Conservation (phyloP, 2,329 filamentous ascomycete species). For the Fusarium liriodendri region DNA sequence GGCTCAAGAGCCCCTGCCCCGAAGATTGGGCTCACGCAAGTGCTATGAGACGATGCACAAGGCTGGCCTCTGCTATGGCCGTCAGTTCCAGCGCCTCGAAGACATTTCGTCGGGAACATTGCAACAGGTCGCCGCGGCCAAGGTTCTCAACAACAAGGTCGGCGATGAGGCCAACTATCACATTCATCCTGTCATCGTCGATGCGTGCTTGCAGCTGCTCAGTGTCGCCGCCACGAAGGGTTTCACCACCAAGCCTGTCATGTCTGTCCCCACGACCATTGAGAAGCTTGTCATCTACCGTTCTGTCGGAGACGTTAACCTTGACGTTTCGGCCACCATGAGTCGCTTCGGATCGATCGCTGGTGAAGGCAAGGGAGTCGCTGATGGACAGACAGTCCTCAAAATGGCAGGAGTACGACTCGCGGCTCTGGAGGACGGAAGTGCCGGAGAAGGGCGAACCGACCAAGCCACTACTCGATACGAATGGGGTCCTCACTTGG, state of each 20-base stretch:
- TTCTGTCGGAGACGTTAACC: background rate
- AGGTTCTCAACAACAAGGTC: constrained; percentile 12
- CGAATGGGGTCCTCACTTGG: constrained; percentile 47
- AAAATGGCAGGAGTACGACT: constrained; percentile 31
- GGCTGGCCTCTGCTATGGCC: constrained; percentile 48
- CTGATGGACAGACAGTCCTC: background rate
- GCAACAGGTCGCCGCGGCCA: constrained; percentile 32
- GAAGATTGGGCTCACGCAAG: constrained; percentile 29
- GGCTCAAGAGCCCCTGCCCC: constrained; percentile 16
- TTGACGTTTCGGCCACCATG: constrained; percentile 8
- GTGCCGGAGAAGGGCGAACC: constrained; percentile 23
- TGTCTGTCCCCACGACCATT: constrained; percentile 42
- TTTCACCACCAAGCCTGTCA: constrained; percentile 35
- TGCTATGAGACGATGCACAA: constrained; percentile 45
- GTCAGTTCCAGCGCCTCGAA: constrained; percentile 44
- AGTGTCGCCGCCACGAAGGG: constrained; percentile 40
- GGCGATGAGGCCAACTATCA: constrained; percentile 44
- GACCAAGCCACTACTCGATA: constrained; percentile 44
- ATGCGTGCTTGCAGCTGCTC: constrained; percentile 47
- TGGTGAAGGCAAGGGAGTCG: background rate
- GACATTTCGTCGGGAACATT: constrained; percentile 25
- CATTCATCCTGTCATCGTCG: constrained; percentile 54
- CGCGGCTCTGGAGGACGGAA: constrained; percentile 37
- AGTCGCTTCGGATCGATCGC: constrained; percentile 1
- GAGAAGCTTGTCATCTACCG: constrained; percentile 33